Base-by-base conservation (phyloP, 192 early-diverging fungal species). In the Coemansia sp. region DNA sequence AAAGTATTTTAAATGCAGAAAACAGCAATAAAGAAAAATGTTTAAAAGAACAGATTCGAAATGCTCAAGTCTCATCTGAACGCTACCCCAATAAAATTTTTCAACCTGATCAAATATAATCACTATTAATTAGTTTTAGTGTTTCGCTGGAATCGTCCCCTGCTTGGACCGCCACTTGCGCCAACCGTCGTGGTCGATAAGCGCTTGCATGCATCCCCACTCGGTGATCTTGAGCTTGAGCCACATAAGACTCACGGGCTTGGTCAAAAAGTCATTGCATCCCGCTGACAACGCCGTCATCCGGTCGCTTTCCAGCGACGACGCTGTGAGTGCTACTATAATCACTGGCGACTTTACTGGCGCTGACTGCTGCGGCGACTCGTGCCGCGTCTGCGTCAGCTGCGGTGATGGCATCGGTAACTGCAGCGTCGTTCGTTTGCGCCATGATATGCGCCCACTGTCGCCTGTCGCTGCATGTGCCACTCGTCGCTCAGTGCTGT, bases 141-240 rank as follows among this genome's bases (percentile, higher is more conserved):
- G 32, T 1, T 35, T 35, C 32, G 32, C 6, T 35, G 32, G 8
- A 3, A 45, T n/a, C 3, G 41, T 45, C 9, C 14, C 15, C 14
- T 57, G 75, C 19, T 62, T 65, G 14, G 63, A 62, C 50, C 73
- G 65, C 78, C 78, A 81, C 52, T 67, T 67, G 22, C 66, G 62
- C 78, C 78, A 81, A 2, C 73, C 65, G 23, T 92, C 89, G 60
- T 92, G 89, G 70, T 95, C 92, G 58, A 95, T 94, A 22, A 95
- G 73, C 0, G 92, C 90, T 62, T 95, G 93, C 89, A 95, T 95
- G 66, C 89, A 89, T 1, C 92, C 93, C 93, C 93, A 95, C 69
- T 95, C 93, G 23, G 90, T 83, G 61, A 95, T 91, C 79, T 94
- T 94, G 47, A 86, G 84, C 71, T 88, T 87, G 22, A 95, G 79